Conservation (phyloP, 1,139 yeast species). For the Scheffersomyces illinoinensis region DNA sequence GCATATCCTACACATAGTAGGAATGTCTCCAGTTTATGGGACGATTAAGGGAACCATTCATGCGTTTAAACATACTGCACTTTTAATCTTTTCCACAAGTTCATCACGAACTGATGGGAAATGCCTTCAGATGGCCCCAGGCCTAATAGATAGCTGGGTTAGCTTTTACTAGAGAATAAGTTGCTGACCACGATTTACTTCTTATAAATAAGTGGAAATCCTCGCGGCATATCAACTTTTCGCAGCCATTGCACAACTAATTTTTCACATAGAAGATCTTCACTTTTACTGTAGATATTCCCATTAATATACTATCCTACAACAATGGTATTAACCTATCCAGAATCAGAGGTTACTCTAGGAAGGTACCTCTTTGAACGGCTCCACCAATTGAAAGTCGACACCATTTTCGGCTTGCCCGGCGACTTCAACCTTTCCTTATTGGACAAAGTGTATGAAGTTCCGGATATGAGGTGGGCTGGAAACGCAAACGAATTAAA, state of each 20-base stretch:
- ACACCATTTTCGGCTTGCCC: constrained; percentile 76
- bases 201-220: background rate
- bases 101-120: background rate
- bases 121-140: background rate
- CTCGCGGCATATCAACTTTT: background rate
- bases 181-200: background rate
- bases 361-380: constrained; percentile 67
- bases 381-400: constrained; percentile 57
- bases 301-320: background rate
- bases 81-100: background rate
- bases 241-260: background rate
- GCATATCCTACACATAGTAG: background rate
- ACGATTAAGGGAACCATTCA: background rate
- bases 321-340: background rate
- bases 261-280: background rate
- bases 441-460: constrained; percentile 64
- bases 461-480: constrained; percentile 62
- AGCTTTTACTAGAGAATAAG: background rate
- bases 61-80: background rate
- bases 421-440: constrained; percentile 76
- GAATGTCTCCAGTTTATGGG: background rate
- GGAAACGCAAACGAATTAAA: constrained; percentile 74
- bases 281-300: background rate
- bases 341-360: constrained; percentile 39
- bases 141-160: background rate